These are phyloP conservation scores for Suillus tomentosus DNA, from an alignment of 768 basidiomycete genomes.

Conservation along the genomic window DNA sequence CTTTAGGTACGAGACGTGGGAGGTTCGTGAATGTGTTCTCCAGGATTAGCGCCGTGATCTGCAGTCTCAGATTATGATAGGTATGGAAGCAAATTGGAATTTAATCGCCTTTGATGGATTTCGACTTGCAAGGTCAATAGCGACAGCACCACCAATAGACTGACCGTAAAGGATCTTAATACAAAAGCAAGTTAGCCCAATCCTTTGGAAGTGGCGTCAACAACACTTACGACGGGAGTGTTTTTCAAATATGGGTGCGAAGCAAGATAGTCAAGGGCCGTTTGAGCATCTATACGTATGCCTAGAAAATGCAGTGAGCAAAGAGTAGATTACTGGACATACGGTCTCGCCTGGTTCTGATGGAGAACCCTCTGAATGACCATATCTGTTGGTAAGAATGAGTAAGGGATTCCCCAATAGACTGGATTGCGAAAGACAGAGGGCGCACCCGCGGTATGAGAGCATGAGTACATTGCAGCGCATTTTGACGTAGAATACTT, in stretches of 20 bases:
- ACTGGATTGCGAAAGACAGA: neutral
- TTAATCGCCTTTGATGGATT: conserved; percentile 64
- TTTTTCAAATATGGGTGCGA: conserved; percentile 62
- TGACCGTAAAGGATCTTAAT: conserved; percentile 76
- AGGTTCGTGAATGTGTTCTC: conserved; percentile 95
- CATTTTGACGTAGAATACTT: conserved; percentile 78
- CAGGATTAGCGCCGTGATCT: conserved; percentile 80
- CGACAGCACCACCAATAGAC: conserved; percentile 91
- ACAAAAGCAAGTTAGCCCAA: neutral
- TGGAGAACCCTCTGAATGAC: conserved; percentile 82
- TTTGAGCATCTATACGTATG: conserved; percentile 83
- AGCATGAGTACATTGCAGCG: conserved; percentile 94
- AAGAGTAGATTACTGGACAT: neutral
- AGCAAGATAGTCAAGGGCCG: conserved; percentile 72
- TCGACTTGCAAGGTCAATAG: conserved; percentile 81
- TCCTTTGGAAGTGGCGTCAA: neutral
- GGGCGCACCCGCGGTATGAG: conserved; percentile 83
- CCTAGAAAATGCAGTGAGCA: conserved; percentile 44
- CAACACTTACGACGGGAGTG: conserved; percentile 62
- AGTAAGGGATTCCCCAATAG: neutral
- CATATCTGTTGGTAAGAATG: conserved; percentile 59
- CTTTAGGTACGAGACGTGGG: conserved; percentile 76
- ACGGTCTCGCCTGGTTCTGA: conserved; percentile 71
- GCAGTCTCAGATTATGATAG: neutral
- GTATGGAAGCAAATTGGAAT: neutral